Conservation (phyloP, 2,329 filamentous ascomycete species). For the Samsoniella hepiali region DNA sequence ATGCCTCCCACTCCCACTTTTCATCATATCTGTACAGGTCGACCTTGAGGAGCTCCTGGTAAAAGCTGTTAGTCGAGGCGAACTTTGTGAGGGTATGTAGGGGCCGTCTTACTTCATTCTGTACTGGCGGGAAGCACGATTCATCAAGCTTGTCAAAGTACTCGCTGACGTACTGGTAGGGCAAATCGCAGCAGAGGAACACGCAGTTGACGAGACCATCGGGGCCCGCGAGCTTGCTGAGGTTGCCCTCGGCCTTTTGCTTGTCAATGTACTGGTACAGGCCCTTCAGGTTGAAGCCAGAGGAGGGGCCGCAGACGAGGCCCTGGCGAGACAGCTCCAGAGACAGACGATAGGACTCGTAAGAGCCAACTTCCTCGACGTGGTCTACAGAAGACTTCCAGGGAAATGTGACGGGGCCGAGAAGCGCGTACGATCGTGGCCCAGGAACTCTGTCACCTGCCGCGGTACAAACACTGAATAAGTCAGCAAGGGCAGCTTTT, state of each 20-base stretch:
- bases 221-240: conserved; percentile 42
- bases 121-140: conserved; percentile 47
- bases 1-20: conserved; percentile 46
- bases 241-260: conserved; percentile 42
- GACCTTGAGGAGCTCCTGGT: conserved; percentile 42
- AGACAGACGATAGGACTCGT: conserved; percentile 51
- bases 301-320: conserved; percentile 58
- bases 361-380: conserved; percentile 54
- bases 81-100: no score
- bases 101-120: conserved; percentile 34
- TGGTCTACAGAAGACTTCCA: conserved; percentile 54
- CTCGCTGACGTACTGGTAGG: conserved; percentile 59
- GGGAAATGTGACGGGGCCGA: conserved; percentile 52
- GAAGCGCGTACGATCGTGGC: conserved; percentile 49
- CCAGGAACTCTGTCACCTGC: conserved; percentile 57
- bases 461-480: conserved; percentile 51
- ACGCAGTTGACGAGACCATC: conserved; percentile 50
- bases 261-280: conserved; percentile 49
- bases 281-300: conserved; percentile 55
- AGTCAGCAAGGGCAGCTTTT: background rate
- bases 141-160: conserved; percentile 56
- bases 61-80: conserved; percentile 18
- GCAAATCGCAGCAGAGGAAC: conserved; percentile 61
- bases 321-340: conserved; percentile 55
- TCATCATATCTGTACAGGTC: conserved; percentile 53